phyloP scores from a whole-genome alignment of 176 grass and related monocot genomes.

The Oropetium thomaeum region DNA sequence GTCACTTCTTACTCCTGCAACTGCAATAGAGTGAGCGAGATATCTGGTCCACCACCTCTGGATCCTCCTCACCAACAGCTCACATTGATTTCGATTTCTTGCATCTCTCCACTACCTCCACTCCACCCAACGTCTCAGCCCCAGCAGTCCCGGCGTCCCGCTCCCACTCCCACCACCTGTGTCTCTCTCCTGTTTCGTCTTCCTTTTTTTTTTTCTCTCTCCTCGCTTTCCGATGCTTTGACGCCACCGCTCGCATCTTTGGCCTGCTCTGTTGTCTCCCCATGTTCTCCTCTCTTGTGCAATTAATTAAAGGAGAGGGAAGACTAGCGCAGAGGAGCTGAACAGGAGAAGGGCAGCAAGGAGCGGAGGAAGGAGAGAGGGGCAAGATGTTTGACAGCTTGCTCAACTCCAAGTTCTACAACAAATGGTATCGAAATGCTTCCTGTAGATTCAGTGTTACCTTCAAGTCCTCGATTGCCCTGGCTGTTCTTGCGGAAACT shows the following conservation, averaged over 20 bases:
- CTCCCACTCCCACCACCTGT: conserved; percentile 12
- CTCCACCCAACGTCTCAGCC: conserved; percentile 12
- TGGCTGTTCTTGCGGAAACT: neutral
- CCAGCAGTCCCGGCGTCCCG: conserved; percentile 13
- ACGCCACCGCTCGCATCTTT: conserved; percentile 42
- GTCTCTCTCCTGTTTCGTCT: conserved; percentile 2
- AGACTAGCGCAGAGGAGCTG: neutral
- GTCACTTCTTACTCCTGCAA: no score
- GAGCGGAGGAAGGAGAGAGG: neutral
- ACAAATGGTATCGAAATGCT: conserved; percentile 54
- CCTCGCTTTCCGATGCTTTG: conserved; percentile 52
- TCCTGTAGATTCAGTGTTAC: neutral
- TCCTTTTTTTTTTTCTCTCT: conserved; percentile 32
- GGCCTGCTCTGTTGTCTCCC: conserved; percentile 23
- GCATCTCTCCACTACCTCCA: conserved; percentile 42
- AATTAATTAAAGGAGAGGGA: conserved; percentile 10
- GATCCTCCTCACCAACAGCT: conserved; percentile 48
- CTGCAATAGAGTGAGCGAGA: neutral
- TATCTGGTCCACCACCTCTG: conserved; percentile 22
- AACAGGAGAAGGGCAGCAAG: neutral
- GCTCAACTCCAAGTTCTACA: conserved; percentile 81
- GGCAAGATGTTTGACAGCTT: conserved; percentile 70
- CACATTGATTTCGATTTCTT: conserved; percentile 21
- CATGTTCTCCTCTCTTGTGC: conserved; percentile 7
- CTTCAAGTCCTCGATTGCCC: neutral